Percentiles rank a stretch among this genome's conserved stretches.
Evolutionary conservation across 108 stramenopile species (phyloP).

Genomic region (Fistulifera solaris): DNA sequence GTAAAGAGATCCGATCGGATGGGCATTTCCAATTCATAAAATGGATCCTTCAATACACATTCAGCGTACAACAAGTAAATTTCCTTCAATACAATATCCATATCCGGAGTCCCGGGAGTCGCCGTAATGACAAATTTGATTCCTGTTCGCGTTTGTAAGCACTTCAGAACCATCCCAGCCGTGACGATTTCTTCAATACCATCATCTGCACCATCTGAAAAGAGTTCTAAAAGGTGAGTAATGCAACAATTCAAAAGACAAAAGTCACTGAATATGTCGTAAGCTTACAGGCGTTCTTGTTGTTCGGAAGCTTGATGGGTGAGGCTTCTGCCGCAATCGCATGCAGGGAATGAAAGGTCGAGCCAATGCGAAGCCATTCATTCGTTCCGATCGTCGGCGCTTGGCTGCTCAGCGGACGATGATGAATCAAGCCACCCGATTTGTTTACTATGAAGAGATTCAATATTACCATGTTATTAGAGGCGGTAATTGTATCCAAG

Average conservation of each 20-base stretch:
- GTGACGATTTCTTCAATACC: constrained; percentile 81
- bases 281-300: constrained; percentile 56
- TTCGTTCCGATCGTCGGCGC: constrained; percentile 78
- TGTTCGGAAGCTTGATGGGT: constrained; percentile 49
- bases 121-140: constrained; percentile 88
- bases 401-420: constrained; percentile 54
- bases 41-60: constrained; percentile 83
- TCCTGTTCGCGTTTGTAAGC: constrained; percentile 78
- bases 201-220: constrained; percentile 56
- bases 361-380: constrained; percentile 84
- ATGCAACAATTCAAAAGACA: background rate
- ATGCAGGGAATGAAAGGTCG: constrained; percentile 77
- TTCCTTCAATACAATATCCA: constrained; percentile 59
- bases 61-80: constrained; percentile 79
- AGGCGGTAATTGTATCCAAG: no score
- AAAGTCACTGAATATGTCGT: background rate
- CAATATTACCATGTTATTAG: constrained; percentile 46
- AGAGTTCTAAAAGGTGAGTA: background rate
- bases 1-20: constrained; percentile 78
- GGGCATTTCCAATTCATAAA: constrained; percentile 88
- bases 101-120: constrained; percentile 48
- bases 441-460: constrained; percentile 86
- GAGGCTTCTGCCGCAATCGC: constrained; percentile 80
- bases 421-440: constrained; percentile 80
- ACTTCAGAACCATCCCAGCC: constrained; percentile 48